Base-by-base conservation (phyloP, 225 moss, liverwort and hornwort genomes). In the Straminergon stramineum region DNA sequence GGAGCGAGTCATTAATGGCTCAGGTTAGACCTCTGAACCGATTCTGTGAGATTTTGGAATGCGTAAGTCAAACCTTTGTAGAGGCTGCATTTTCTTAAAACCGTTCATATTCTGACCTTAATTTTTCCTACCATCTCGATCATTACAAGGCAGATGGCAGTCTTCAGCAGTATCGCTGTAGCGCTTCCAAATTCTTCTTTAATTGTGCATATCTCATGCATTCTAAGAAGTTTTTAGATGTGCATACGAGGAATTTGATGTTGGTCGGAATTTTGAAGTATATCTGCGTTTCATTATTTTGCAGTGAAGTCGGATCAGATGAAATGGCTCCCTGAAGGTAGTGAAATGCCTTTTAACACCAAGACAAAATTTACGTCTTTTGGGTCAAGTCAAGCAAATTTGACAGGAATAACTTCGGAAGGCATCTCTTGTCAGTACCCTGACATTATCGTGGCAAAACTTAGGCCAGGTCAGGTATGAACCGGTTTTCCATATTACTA, bases 341-440 rank as follows among this genome's bases (percentile, higher is more conserved):
- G 98, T 94, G 98, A 98, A 91, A 98, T 98, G 98, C 98, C 98
- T 8, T 97, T 96, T 70, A 90, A 97, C n/a, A 96, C 95, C 18
- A 96, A 94, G 86, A 90, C 94, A 57, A 98, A 98, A 90, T 98
- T 96, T 70, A 98, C 98, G 21, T 93, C 97, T 61, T 99, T 92
- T 93, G 94, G 97, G 68, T 90, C 91, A 86, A 95, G 94, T 89
- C 99, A 99, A 93, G 92, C 92, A 89, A 88, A 91, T 58, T 86
- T 96, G 87, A 79, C 94, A 89, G 93, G 95, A 66, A 82, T 99
- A 87, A 48, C 85, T 43, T 91, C 90, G 69, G 90, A 95, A 56
- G 93, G 96, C 76, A 95, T 97, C n/a, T 43, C 93, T 82, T 94
- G 95, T 89, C 94, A 94, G 81, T 97, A 99, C 83, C 95, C 95